These are phyloP conservation scores for Pestalotiopsis fici DNA, from an alignment of 2,329 filamentous ascomycete genomes.

Conservation along the genomic window DNA sequence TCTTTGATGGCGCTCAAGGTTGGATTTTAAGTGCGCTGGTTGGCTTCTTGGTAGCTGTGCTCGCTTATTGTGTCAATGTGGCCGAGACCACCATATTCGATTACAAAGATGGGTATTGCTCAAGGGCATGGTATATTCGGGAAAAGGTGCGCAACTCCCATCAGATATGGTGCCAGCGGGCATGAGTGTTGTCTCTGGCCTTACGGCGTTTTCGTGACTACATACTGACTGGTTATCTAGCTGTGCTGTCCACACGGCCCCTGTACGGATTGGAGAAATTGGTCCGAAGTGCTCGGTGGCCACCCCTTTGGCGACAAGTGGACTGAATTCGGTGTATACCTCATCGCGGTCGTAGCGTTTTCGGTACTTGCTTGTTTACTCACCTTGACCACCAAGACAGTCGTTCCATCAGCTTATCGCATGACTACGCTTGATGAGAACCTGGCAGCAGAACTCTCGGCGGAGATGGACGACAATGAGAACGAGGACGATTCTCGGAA, in stretches of 20 bases:
- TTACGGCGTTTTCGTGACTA: constrained; percentile 11
- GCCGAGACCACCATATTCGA: constrained; percentile 86
- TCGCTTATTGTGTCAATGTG: constrained; percentile 89
- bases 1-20: constrained; percentile 86
- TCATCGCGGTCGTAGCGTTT: constrained; percentile 70
- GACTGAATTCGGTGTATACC: constrained; percentile 78
- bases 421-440: constrained; percentile 93
- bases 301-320: constrained; percentile 51
- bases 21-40: constrained; percentile 94
- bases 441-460: constrained; percentile 65
- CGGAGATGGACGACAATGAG: constrained; percentile 38
- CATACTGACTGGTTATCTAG: constrained; percentile 28
- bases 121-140: constrained; percentile 68
- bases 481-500: constrained; percentile 39
- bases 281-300: constrained; percentile 51
- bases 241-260: constrained; percentile 56
- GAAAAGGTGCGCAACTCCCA: constrained; percentile 55
- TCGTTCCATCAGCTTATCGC: constrained; percentile 85
- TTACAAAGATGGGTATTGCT: constrained; percentile 87
- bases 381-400: constrained; percentile 88
- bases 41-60: constrained; percentile 78
- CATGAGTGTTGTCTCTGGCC: neutral
- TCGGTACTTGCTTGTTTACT: constrained; percentile 74
- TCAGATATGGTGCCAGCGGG: neutral
- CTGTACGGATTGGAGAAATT: constrained; percentile 58